Percentiles rank a stretch among this genome's conserved stretches.
phyloP scores from a whole-genome alignment of 306 rosid species.

The Glycine tomentella region DNA sequence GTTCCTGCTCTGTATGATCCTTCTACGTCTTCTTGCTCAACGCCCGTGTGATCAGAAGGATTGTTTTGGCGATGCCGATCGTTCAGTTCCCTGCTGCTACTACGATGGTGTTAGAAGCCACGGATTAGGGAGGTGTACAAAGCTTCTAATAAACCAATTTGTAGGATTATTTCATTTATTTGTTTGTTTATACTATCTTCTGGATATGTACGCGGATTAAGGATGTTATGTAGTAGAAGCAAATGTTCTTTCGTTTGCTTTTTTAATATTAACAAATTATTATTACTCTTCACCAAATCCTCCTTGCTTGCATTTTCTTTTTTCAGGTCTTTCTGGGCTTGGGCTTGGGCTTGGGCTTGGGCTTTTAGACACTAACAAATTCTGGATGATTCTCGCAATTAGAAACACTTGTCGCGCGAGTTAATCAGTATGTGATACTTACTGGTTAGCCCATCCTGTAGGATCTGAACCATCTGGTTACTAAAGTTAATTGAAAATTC shows the following conservation, averaged over 20 bases:
- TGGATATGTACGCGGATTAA: constrained; percentile 8
- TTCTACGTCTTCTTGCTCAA: constrained; percentile 55
- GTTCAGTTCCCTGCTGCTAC: neutral
- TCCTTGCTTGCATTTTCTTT: neutral
- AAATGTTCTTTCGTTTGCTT: constrained; percentile 43
- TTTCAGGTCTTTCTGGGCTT: too few species aligned
- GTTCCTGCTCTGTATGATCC: constrained; percentile 78
- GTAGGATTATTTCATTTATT: constrained; percentile 53
- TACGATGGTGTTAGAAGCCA: neutral
- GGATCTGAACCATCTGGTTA: too few species aligned
- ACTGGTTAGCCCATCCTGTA: too few species aligned
- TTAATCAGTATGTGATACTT: too few species aligned
- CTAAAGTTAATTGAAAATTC: too few species aligned
- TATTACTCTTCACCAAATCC: too few species aligned
- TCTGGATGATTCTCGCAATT: too few species aligned
- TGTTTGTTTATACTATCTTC: constrained; percentile 38
- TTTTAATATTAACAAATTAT: neutral
- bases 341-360: too few species aligned
- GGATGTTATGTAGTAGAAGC: constrained; percentile 22
- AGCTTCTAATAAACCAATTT: constrained; percentile 24
- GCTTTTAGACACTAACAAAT: too few species aligned
- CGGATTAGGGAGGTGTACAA: constrained; percentile 39
- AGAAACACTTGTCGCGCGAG: too few species aligned
- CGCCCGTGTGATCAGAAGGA: constrained; percentile 53
- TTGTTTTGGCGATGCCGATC: neutral